Conservation (phyloP, 108 stramenopile species). For the Fragilariopsis cylindrus region DNA sequence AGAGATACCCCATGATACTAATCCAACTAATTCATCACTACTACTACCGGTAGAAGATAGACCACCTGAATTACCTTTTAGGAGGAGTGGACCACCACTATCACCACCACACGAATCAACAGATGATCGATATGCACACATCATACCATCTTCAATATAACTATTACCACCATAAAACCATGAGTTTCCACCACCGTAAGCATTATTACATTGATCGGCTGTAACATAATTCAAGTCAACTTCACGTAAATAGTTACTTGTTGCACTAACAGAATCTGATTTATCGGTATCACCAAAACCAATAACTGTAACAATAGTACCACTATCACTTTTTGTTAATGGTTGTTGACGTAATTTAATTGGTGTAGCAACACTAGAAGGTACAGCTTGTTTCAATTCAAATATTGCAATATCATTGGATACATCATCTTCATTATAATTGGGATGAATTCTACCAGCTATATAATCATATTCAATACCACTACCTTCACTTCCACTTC, state of each 20-base stretch:
- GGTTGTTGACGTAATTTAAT: not conserved
- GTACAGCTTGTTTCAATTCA: not conserved
- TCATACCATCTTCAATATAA: conserved; percentile 27
- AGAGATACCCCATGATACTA: conserved; percentile 30
- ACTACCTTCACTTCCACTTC: not conserved
- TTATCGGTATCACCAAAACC: conserved; percentile 31
- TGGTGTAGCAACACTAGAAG: not conserved
- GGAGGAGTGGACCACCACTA: conserved; percentile 40
- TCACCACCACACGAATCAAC: not conserved
- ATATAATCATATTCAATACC: not conserved
- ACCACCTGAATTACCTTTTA: conserved; percentile 12
- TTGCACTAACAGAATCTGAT: not conserved
- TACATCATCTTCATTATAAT: not conserved
- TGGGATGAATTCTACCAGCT: not conserved
- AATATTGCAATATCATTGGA: not conserved
- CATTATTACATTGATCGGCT: conserved; percentile 26
- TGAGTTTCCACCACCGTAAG: too few species aligned
- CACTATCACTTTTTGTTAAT: not conserved
- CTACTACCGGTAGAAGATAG: not conserved
- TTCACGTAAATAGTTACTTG: conserved; percentile 11
- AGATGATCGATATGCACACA: conserved; percentile 20
- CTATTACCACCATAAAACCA: not conserved
- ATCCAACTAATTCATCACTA: conserved; percentile 7
- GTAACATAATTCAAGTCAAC: conserved; percentile 34
- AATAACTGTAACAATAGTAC: conserved; percentile 5